A percentile compares a stretch with the other conserved stretches of the same genome.
phyloP scores from a whole-genome alignment of 2,329 filamentous ascomycete genomes.

The Drechslerella stenobrocha region DNA sequence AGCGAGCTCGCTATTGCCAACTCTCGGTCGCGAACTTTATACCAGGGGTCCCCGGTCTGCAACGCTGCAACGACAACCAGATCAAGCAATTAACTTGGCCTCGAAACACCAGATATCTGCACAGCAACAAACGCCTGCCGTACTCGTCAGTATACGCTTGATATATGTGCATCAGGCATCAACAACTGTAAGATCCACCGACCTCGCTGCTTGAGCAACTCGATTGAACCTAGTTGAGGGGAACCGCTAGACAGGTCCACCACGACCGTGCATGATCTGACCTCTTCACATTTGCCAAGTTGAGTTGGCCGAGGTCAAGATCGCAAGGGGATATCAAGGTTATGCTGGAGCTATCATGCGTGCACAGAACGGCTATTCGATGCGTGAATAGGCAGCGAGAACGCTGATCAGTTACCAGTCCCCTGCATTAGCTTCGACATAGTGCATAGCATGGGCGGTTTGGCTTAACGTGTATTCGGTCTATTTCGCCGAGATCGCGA shows the following conservation, averaged over 20 bases:
- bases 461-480: no score
- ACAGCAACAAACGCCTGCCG: background rate
- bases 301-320: no score
- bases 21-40: constrained; percentile 21
- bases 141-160: background rate
- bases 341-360: background rate
- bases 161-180: background rate
- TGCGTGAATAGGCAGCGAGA: background rate
- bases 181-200: background rate
- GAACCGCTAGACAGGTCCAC: background rate
- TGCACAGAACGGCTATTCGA: background rate
- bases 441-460: background rate
- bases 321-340: background rate
- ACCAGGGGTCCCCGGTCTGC: constrained; percentile 19
- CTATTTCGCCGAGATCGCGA: no score
- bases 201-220: background rate
- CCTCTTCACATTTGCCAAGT: background rate
- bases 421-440: background rate
- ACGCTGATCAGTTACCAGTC: background rate
- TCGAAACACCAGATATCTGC: constrained; percentile 3
- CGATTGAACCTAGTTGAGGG: background rate
- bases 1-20: constrained; percentile 17
- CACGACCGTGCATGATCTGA: no score
- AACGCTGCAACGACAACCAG: constrained; percentile 7
- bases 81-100: background rate